Evolutionary conservation across 2,329 filamentous ascomycete species (phyloP).

Genomic region (Teratosphaeria nubilosa): DNA sequence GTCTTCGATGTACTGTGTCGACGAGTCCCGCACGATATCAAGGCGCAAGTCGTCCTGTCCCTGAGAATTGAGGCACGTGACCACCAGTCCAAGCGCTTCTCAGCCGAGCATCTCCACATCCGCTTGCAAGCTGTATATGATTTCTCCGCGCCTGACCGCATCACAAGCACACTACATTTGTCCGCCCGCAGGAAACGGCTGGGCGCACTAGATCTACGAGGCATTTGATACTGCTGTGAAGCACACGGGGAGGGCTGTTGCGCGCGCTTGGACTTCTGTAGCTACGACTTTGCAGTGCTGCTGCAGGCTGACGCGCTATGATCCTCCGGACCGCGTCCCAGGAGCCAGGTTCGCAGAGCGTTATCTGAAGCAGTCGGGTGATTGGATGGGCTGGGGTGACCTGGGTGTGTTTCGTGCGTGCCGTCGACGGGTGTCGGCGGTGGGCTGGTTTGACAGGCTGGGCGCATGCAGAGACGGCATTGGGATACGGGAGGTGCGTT

Average conservation of each 20-base stretch:
- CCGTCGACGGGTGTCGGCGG: not conserved
- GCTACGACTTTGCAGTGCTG: not conserved
- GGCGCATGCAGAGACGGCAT: not conserved
- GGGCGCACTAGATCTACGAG: not conserved
- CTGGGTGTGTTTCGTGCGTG: not conserved
- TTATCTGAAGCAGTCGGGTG: slow-evolving; percentile 1
- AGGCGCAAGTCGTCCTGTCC: not conserved
- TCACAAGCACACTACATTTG: slow-evolving; percentile 3
- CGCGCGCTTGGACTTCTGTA: not conserved
- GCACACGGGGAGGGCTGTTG: not conserved
- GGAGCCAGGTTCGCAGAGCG: slow-evolving; percentile 1
- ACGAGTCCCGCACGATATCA: too few relatives aligned
- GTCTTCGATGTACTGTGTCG: too few relatives aligned
- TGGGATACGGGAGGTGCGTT: not conserved
- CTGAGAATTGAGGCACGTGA: not conserved
- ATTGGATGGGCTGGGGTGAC: not conserved
- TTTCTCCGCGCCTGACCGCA: not conserved
- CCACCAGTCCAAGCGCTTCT: not conserved
- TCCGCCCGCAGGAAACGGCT: not conserved
- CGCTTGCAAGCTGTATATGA: not conserved
- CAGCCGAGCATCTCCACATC: slow-evolving; percentile 6
- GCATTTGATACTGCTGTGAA: slow-evolving; percentile 3
- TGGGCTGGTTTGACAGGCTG: not conserved
- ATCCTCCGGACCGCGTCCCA: slow-evolving; percentile 2
- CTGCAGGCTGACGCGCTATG: slow-evolving; percentile 3